Evolutionary conservation across 2,329 filamentous ascomycete species (phyloP).

Genomic region (Talaromyces sp.): DNA sequence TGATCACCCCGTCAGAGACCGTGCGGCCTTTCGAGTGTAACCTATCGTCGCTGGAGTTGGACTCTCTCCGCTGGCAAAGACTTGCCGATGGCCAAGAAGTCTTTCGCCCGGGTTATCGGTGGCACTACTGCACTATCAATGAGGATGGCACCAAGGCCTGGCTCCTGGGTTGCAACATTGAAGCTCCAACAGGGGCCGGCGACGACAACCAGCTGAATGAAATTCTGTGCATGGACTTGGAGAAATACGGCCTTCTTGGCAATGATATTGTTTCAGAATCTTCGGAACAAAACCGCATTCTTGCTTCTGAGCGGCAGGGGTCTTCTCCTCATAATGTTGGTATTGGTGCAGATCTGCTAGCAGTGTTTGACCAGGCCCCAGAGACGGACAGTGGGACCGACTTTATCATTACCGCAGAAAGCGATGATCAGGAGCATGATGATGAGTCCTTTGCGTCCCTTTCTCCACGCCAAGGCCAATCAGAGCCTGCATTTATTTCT

Average conservation of each 20-base stretch:
- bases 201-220: slow-evolving; percentile 92
- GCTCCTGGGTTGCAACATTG: slow-evolving; percentile 79
- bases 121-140: slow-evolving; percentile 97
- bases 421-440: slow-evolving; percentile 53
- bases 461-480: slow-evolving; percentile 20
- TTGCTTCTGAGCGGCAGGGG: slow-evolving; percentile 49
- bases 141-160: slow-evolving; percentile 93
- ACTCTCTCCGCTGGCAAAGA: slow-evolving; percentile 86
- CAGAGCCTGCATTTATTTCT: slow-evolving; percentile 25
- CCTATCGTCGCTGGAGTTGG: slow-evolving; percentile 79
- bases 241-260: slow-evolving; percentile 83
- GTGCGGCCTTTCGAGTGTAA: slow-evolving; percentile 85
- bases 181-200: slow-evolving; percentile 60
- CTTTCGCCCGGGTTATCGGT: slow-evolving; percentile 85
- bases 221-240: slow-evolving; percentile 87
- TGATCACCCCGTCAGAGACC: slow-evolving; percentile 85
- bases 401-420: slow-evolving; percentile 82
- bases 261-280: slow-evolving; percentile 61
- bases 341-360: slow-evolving; percentile 81
- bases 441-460: slow-evolving; percentile 48
- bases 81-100: slow-evolving; percentile 91
- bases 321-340: slow-evolving; percentile 46
- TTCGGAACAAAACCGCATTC: slow-evolving; percentile 40
- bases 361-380: slow-evolving; percentile 78
- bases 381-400: slow-evolving; percentile 83